Evolutionary conservation across 2,329 filamentous ascomycete genomes (phyloP).

Genomic region (Aspergillus sp.): DNA sequence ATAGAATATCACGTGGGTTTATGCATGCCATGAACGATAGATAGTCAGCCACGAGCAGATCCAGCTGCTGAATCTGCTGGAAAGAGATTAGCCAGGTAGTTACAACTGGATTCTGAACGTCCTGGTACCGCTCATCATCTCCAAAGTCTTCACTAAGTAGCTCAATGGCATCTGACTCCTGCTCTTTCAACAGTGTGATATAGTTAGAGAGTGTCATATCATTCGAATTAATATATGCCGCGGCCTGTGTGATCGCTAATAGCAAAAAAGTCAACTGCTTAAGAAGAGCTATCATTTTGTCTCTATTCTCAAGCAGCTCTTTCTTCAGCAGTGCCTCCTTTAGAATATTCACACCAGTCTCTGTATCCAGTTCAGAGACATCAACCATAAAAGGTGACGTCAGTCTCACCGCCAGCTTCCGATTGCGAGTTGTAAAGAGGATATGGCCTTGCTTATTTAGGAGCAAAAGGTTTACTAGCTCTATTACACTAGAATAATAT

Average conservation of each 20-base stretch:
- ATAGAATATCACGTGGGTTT: slow-evolving; percentile 24
- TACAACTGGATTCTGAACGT: slow-evolving; percentile 1
- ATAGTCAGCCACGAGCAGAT: slow-evolving; percentile 1
- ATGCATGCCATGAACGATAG: slow-evolving; percentile 15
- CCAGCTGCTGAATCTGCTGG: slow-evolving; percentile 12
- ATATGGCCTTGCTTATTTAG: slow-evolving; percentile 20
- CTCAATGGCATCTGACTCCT: no score
- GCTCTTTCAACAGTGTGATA: no score
- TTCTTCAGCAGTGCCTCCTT: not conserved
- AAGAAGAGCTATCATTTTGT: slow-evolving; percentile 11
- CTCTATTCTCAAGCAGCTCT: slow-evolving; percentile 11
- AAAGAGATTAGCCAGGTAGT: slow-evolving; percentile 13
- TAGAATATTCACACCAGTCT: not conserved
- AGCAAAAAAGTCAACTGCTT: slow-evolving; percentile 23
- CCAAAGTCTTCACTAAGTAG: slow-evolving; percentile 9
- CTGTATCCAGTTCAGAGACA: not conserved
- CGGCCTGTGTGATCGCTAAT: slow-evolving; percentile 26
- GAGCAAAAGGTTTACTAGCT: slow-evolving; percentile 15
- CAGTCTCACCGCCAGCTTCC: slow-evolving; percentile 18
- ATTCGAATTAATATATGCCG: slow-evolving; percentile 21
- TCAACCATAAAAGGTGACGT: not conserved
- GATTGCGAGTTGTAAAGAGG: slow-evolving; percentile 28
- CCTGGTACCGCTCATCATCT: not conserved
- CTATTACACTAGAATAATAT: not conserved
- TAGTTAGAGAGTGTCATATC: not conserved